A percentile compares a stretch with the other conserved stretches of the same genome.
Conservation (phyloP, 768 basidiomycete species). For the Leccinum longicurvipes region DNA sequence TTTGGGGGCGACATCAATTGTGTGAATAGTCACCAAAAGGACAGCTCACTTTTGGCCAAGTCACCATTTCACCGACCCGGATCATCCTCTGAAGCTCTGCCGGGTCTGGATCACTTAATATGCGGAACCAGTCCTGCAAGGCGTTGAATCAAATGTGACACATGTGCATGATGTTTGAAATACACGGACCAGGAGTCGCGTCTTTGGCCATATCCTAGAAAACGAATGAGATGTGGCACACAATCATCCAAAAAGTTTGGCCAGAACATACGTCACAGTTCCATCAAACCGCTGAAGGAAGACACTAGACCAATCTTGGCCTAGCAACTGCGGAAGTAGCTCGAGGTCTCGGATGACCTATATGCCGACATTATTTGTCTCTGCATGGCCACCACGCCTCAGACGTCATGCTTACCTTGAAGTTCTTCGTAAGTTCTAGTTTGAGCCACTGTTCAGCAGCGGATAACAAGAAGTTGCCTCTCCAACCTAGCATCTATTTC, state of each 20-base stretch:
- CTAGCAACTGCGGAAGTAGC: constrained; percentile 86
- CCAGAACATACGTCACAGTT: constrained; percentile 68
- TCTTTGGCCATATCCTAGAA: constrained; percentile 79
- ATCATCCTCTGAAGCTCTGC: constrained; percentile 84
- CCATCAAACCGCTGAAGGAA: constrained; percentile 95
- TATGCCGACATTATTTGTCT: not conserved
- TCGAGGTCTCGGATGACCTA: constrained; percentile 93
- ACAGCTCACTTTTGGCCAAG: constrained; percentile 88
- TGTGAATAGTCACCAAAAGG: not conserved
- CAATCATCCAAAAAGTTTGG: constrained; percentile 7
- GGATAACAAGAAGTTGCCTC: constrained; percentile 90
- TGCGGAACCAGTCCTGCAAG: constrained; percentile 72
- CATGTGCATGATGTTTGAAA: not conserved
- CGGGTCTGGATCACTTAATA: constrained; percentile 82
- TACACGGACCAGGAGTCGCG: constrained; percentile 60
- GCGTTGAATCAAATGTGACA: not conserved
- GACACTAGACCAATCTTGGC: constrained; percentile 95
- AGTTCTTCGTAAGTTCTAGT: constrained; percentile 94
- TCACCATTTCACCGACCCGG: constrained; percentile 78
- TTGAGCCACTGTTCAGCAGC: constrained; percentile 95
- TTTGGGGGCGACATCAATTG: constrained; percentile 30
- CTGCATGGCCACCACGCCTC: not conserved
- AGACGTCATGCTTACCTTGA: constrained; percentile 51
- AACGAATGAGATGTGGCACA: constrained; percentile 22
- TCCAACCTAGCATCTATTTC: constrained; percentile 61